Percentiles rank a stretch among this genome's conserved stretches.
Evolutionary conservation across 2,329 filamentous ascomycete species (phyloP).

Genomic region (Alternaria conjuncta): DNA sequence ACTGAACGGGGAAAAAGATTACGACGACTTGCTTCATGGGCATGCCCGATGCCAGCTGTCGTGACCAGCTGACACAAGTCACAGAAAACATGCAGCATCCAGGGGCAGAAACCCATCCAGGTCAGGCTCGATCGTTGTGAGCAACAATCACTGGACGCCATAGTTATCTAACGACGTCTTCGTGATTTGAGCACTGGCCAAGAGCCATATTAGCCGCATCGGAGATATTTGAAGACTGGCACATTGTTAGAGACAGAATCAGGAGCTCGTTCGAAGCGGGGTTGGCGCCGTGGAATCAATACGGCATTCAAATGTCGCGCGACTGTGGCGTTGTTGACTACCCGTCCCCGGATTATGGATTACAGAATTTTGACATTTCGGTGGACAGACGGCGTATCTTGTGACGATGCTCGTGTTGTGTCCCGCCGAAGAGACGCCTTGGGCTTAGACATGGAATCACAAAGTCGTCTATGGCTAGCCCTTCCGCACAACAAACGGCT

Average conservation of each 20-base stretch:
- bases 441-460: constrained; percentile 25
- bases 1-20: constrained; percentile 21
- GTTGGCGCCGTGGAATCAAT: constrained; percentile 34
- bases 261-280: constrained; percentile 18
- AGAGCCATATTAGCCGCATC: constrained; percentile 15
- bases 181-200: constrained; percentile 28
- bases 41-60: constrained; percentile 29
- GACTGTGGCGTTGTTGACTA: constrained; percentile 44
- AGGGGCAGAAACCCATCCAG: constrained; percentile 26
- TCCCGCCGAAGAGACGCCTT: constrained; percentile 13
- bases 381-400: constrained; percentile 26
- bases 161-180: constrained; percentile 6
- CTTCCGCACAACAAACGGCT: constrained; percentile 26
- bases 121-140: constrained; percentile 3
- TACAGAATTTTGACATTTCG: constrained; percentile 29
- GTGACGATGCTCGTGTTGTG: constrained; percentile 43
- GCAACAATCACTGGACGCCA: constrained; percentile 22
- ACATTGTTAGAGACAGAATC: constrained; percentile 11
- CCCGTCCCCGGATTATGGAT: constrained; percentile 28
- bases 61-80: constrained; percentile 44
- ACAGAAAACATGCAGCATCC: constrained; percentile 40
- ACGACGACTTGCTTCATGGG: constrained; percentile 31
- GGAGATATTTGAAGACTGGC: constrained; percentile 19
- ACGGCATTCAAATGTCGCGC: constrained; percentile 39
- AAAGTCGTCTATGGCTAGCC: constrained; percentile 22